Evolutionary conservation across 257 asterid species (phyloP).

Genomic region (Plantago elongata): DNA sequence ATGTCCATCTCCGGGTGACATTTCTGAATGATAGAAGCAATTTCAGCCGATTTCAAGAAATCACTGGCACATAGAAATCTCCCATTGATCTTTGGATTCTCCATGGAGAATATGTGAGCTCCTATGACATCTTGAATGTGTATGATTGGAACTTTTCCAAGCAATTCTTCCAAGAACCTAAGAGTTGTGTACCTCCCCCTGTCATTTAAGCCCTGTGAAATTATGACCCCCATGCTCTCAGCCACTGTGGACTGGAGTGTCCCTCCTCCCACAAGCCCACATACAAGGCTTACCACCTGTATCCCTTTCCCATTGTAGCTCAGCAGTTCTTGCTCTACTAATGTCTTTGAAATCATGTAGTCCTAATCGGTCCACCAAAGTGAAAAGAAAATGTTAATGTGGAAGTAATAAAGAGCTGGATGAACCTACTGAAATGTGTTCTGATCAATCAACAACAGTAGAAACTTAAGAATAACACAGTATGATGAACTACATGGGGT

Average conservation of each 20-base stretch:
- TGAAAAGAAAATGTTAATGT: too few relatives aligned
- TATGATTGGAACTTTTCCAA: conserved; percentile 36
- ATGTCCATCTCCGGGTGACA: conserved; percentile 12
- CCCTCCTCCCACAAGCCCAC: conserved; percentile 52
- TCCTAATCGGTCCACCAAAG: too few relatives aligned
- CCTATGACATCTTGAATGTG: conserved; percentile 35
- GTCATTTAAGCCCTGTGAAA: conserved; percentile 24
- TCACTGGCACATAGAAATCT: conserved; percentile 33
- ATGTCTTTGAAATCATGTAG: conserved; percentile 20
- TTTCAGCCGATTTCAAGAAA: conserved; percentile 12
- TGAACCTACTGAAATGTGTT: too few relatives aligned
- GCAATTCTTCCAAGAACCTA: conserved; percentile 37
- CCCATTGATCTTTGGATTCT: conserved; percentile 23
- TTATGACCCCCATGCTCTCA: conserved; percentile 5
- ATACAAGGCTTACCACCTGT: conserved; percentile 36
- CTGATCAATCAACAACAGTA: too few relatives aligned
- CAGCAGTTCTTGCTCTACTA: conserved; percentile 38
- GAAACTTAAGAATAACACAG: too few relatives aligned
- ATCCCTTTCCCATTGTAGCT: conserved; percentile 14
- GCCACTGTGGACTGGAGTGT: conserved; percentile 16
- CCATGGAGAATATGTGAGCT: conserved; percentile 39
- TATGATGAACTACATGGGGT: too few relatives aligned
- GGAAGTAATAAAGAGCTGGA: too few relatives aligned
- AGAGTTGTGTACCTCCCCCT: background rate
- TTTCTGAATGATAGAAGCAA: conserved; percentile 5